Evolutionary conservation across 768 basidiomycete species (phyloP).

Genomic region (Lentinula raphanica): DNA sequence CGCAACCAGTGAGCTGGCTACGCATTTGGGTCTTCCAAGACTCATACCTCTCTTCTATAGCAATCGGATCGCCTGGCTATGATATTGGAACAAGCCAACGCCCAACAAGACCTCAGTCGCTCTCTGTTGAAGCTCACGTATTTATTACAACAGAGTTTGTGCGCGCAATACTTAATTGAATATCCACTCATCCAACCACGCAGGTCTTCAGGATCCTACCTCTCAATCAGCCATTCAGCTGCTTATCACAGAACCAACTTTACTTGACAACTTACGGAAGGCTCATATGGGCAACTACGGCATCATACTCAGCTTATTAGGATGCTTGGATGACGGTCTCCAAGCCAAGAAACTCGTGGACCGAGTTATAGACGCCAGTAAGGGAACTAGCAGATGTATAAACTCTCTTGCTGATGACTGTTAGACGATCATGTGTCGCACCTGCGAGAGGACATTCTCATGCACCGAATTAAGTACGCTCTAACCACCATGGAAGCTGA

Average conservation of each 20-base stretch:
- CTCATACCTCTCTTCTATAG: slow-evolving; percentile 17
- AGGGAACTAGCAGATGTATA: slow-evolving; percentile 14
- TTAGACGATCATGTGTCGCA: slow-evolving; percentile 92
- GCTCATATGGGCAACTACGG: slow-evolving; percentile 92
- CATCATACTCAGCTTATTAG: slow-evolving; percentile 83
- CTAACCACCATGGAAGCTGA: slow-evolving; percentile 69
- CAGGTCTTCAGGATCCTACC: slow-evolving; percentile 60
- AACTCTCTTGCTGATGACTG: not conserved
- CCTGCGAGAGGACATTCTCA: slow-evolving; percentile 83
- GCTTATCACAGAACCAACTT: slow-evolving; percentile 69
- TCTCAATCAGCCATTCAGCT: slow-evolving; percentile 81
- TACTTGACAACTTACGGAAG: slow-evolving; percentile 84
- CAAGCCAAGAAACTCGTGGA: slow-evolving; percentile 89
- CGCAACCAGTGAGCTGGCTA: not conserved
- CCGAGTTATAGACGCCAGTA: slow-evolving; percentile 74
- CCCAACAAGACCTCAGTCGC: slow-evolving; percentile 73
- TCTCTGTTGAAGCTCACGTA: slow-evolving; percentile 76
- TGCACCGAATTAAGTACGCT: slow-evolving; percentile 80
- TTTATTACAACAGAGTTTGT: slow-evolving; percentile 72
- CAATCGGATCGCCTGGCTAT: slow-evolving; percentile 49
- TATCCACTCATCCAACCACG: not conserved
- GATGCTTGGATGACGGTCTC: slow-evolving; percentile 85
- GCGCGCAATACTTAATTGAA: not conserved
- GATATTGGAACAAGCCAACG: slow-evolving; percentile 68
- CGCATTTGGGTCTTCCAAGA: not conserved